A percentile compares a stretch with the other conserved stretches of the same genome.
Evolutionary conservation across 345 rosid species (phyloP).

Genomic region (Gynandropsis gynandra): DNA sequence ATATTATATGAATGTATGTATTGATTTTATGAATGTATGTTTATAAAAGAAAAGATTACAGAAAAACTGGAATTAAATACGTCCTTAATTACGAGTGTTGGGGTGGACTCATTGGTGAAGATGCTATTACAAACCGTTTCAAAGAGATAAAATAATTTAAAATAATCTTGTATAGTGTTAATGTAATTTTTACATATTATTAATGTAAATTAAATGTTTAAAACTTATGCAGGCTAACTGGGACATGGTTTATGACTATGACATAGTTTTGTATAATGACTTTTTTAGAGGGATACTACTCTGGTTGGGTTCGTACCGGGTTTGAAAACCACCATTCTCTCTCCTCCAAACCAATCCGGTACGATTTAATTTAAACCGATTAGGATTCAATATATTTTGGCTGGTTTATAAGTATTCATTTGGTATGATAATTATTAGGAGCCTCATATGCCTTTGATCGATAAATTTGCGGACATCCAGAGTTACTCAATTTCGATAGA

Average conservation of each 20-base stretch:
- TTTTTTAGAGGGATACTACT: conserved; percentile 28
- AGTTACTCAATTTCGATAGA: conserved; percentile 20
- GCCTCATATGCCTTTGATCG: conserved; percentile 16
- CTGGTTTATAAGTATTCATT: no score
- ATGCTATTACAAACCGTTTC: conserved; percentile 36
- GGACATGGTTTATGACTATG: conserved; percentile 4
- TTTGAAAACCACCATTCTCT: conserved; percentile 29
- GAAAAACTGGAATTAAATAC: conserved; percentile 34
- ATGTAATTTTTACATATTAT: neutral
- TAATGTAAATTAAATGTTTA: neutral
- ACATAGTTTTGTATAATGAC: neutral
- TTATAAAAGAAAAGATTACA: conserved; percentile 25
- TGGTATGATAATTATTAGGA: conserved; percentile 14
- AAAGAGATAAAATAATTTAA: neutral
- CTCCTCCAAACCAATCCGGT: conserved; percentile 27
- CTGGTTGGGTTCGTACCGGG: conserved; percentile 44
- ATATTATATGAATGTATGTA: neutral
- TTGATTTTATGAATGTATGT: neutral
- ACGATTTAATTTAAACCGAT: neutral
- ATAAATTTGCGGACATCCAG: conserved; percentile 28
- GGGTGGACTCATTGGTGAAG: conserved; percentile 49
- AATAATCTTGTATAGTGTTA: no score
- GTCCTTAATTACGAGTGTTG: conserved; percentile 36
- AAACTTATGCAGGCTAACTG: neutral
- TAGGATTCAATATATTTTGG: no score